Evolutionary conservation across 305 asterid genomes (phyloP).

Genomic region (Fraxinus velutina): DNA sequence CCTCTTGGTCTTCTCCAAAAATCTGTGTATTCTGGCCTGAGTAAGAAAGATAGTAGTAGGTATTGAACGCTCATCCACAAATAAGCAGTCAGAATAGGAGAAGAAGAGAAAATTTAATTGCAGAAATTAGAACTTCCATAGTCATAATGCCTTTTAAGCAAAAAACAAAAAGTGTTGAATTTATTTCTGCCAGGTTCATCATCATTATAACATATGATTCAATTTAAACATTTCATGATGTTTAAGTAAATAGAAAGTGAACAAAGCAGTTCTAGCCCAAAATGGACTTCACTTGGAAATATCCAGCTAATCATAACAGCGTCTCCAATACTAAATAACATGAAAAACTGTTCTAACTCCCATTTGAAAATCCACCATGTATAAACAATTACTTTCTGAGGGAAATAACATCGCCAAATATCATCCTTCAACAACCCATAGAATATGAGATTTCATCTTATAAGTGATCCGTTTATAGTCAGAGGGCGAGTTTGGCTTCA

Average conservation of each 20-base stretch:
- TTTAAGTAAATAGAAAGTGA: not conserved
- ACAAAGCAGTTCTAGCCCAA: not conserved
- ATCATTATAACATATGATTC: not conserved
- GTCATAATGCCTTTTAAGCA: not conserved
- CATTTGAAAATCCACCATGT: not conserved
- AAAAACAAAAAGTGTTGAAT: not conserved
- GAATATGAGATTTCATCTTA: not conserved
- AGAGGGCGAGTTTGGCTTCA: not conserved
- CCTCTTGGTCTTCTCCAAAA: conserved; percentile 67
- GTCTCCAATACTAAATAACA: not conserved
- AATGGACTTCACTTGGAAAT: not conserved
- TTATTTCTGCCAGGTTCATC: not conserved
- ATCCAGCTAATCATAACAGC: not conserved
- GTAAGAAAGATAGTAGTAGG: conserved; percentile 23
- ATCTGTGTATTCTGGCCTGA: conserved; percentile 80
- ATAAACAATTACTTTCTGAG: not conserved
- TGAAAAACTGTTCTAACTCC: not conserved
- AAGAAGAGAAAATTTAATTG: not conserved
- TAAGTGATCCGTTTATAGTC: not conserved
- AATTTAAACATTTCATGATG: not conserved
- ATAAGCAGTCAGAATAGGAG: not conserved
- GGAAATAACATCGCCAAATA: not conserved
- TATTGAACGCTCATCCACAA: conserved; percentile 18
- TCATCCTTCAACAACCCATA: not conserved
- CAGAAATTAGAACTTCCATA: not conserved